Percentiles rank a stretch among this genome's conserved stretches.
Evolutionary conservation across 2,329 filamentous ascomycete genomes (phyloP).

Genomic region (Xylariaceae sp.): DNA sequence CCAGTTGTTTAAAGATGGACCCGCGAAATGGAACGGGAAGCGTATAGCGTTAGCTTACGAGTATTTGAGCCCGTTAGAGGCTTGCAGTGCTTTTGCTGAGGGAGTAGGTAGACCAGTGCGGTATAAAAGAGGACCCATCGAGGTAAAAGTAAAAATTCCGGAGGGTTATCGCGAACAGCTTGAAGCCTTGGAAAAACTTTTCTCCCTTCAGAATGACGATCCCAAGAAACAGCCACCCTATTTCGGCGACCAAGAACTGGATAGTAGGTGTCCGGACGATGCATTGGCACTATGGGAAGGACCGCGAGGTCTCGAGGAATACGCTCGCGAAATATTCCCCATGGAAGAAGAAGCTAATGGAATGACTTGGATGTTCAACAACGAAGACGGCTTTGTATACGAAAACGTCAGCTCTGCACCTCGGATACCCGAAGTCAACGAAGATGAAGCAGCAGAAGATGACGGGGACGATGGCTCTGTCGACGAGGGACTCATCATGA

Average conservation of each 20-base stretch:
- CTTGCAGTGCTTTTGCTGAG: slow-evolving; percentile 78
- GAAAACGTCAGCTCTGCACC: slow-evolving; percentile 42
- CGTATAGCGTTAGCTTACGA: slow-evolving; percentile 90
- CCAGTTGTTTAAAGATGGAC: slow-evolving; percentile 94
- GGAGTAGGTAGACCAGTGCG: slow-evolving; percentile 78
- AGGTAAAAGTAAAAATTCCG: slow-evolving; percentile 85
- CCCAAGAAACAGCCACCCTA: slow-evolving; percentile 65
- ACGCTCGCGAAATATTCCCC: slow-evolving; percentile 91
- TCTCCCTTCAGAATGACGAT: slow-evolving; percentile 57
- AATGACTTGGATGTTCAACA: slow-evolving; percentile 84
- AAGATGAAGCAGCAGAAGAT: slow-evolving; percentile 42
- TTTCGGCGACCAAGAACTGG: slow-evolving; percentile 63
- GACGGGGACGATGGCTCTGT: slow-evolving; percentile 58
- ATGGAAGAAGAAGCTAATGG: slow-evolving; percentile 95
- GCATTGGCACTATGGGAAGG: slow-evolving; percentile 90
- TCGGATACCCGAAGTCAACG: slow-evolving; percentile 55
- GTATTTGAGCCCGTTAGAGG: slow-evolving; percentile 81
- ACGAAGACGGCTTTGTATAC: slow-evolving; percentile 49
- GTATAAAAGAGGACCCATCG: slow-evolving; percentile 80
- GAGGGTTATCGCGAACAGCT: slow-evolving; percentile 89
- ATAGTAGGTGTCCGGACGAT: slow-evolving; percentile 71
- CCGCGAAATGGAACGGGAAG: slow-evolving; percentile 78
- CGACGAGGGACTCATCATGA: slow-evolving; percentile 65
- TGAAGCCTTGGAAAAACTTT: slow-evolving; percentile 68
- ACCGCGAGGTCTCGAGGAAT: slow-evolving; percentile 88